These are phyloP conservation scores for Chlorophyllum brunneum DNA, from an alignment of 768 basidiomycete genomes.

Conservation along the genomic window DNA sequence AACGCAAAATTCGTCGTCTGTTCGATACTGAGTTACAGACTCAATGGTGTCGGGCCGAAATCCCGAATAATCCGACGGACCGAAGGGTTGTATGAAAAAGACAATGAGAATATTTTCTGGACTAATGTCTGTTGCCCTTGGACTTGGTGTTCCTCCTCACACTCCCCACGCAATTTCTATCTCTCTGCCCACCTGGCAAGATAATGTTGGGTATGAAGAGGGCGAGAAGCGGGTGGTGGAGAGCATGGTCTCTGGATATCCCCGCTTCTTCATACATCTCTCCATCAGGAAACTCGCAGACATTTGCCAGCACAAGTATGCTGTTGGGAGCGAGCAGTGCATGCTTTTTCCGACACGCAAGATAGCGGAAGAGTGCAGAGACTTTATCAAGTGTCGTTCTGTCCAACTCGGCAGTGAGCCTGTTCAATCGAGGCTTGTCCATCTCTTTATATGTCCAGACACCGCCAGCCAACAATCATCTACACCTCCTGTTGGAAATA, in stretches of 20 bases:
- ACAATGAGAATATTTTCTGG: background rate
- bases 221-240: slow-evolving; percentile 77
- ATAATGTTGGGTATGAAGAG: slow-evolving; percentile 90
- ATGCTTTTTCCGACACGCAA: slow-evolving; percentile 74
- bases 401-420: slow-evolving; percentile 33
- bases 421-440: slow-evolving; percentile 53
- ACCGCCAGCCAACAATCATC: slow-evolving; percentile 22
- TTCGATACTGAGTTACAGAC: background rate
- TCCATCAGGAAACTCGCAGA: slow-evolving; percentile 83
- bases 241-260: slow-evolving; percentile 86
- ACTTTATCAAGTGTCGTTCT: slow-evolving; percentile 60
- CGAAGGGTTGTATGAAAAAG: background rate
- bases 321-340: slow-evolving; percentile 63
- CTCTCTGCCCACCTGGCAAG: slow-evolving; percentile 90
- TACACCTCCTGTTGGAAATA: slow-evolving; percentile 19
- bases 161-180: slow-evolving; percentile 91
- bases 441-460: slow-evolving; percentile 69
- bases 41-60: background rate
- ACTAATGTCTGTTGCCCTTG: slow-evolving; percentile 31
- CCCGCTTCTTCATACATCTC: slow-evolving; percentile 89
- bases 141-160: slow-evolving; percentile 57
- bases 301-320: slow-evolving; percentile 79
- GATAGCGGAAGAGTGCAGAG: slow-evolving; percentile 71
- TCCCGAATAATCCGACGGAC: background rate
- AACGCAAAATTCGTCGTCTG: too few species aligned